Base-by-base conservation (phyloP, 495 filamentous ascomycete species). In the Lophium mytilinum region DNA sequence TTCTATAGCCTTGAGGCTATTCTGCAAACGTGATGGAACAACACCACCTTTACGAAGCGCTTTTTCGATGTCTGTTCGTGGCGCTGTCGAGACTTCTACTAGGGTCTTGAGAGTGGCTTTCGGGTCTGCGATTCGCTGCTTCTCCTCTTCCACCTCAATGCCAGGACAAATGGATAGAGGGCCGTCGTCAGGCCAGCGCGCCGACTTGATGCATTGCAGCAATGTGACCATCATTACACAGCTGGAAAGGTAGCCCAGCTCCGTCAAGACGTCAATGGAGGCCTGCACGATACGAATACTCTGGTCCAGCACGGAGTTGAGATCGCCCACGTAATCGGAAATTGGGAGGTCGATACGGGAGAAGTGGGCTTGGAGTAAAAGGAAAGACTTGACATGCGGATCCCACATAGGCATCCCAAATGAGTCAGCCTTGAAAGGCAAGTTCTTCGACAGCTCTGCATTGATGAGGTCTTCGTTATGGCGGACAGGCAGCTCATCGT, bases 391-490 rank as follows among this genome's bases (percentile, higher is more conserved):
- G 63, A 97, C 88, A 69, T 99, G 93, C 12, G 93, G 93, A 72
- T 99, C 93, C 91, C 93, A 96, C 85, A 97, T 88, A 0, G 90
- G 92, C 46, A 94, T 68, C 18, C 84, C 85, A 66, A 95, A 85
- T 9, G 76, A 71, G 17, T 87, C 80, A 1, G 79, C 83, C 15
- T 78, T 75, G 30, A 90, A 68, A 0, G 87, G 87, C 0, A 97
- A 75, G 58, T 88, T 87, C 39, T 82, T 83, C 1, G 90, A 88
- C 3, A 99, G 76, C 66, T 97, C 91, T 0, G 82, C 85, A 68
- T 99, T 99, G 76, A 99, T 91, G 37, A 99, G 83, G 70, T 99
- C 93, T 72, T 99, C 93, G 69, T 99, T 99, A 72, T 99, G 93
- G 4, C 93, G 86, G n/a, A 97, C 94, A 0, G 93, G 93, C 10